These are phyloP conservation scores for Pseudopithomyces chartarum DNA, from an alignment of 2,329 filamentous ascomycete genomes.

Conservation along the genomic window DNA sequence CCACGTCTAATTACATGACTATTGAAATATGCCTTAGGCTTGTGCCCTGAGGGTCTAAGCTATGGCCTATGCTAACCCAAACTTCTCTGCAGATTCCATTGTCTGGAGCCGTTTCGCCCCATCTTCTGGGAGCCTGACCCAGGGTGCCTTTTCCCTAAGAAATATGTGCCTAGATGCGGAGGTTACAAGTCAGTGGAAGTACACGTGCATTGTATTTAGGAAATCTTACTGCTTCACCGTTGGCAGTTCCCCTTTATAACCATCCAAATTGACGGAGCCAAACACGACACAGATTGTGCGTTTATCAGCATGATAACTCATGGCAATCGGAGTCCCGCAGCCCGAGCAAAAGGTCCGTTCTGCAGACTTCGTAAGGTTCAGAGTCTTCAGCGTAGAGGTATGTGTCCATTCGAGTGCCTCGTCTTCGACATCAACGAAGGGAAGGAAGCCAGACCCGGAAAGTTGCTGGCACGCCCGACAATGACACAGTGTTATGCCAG, in stretches of 20 bases:
- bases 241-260: slow-evolving; percentile 37
- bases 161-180: slow-evolving; percentile 48
- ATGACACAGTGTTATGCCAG: slow-evolving; percentile 50
- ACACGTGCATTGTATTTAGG: too few relatives aligned
- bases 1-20: neutral
- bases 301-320: slow-evolving; percentile 45
- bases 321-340: slow-evolving; percentile 54
- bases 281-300: slow-evolving; percentile 44
- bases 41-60: too few relatives aligned
- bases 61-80: neutral
- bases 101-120: slow-evolving; percentile 29
- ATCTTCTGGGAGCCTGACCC: slow-evolving; percentile 35
- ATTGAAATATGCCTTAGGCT: neutral
- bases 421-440: slow-evolving; percentile 47
- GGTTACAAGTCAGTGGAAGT: too few relatives aligned
- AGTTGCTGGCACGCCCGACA: slow-evolving; percentile 57
- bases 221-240: slow-evolving; percentile 23
- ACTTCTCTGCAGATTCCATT: neutral
- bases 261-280: slow-evolving; percentile 50
- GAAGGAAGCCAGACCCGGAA: slow-evolving; percentile 53
- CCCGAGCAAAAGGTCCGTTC: slow-evolving; percentile 51
- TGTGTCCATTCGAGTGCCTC: slow-evolving; percentile 42
- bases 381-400: slow-evolving; percentile 33
- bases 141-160: slow-evolving; percentile 46
- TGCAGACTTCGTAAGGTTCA: slow-evolving; percentile 48